Evolutionary conservation across 2,329 filamentous ascomycete genomes (phyloP), one percentile per base, ranked within the genome.

Genomic region (Botrytis sinoallii): DNA sequence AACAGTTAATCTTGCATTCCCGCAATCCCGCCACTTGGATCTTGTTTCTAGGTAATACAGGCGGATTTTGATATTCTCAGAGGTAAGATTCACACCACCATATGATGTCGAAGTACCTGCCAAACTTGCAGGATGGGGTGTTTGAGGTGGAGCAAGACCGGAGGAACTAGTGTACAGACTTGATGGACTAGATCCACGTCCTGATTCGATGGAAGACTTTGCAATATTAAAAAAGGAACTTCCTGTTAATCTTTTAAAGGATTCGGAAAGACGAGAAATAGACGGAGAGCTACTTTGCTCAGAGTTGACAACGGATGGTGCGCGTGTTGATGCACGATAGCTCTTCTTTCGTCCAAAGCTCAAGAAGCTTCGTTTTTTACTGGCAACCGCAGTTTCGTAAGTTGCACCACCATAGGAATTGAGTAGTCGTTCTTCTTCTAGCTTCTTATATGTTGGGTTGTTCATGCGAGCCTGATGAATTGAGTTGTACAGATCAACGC

Each of bases 401-500:
- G 75, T 81, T 83, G 77, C 84, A 77, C 83, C 77, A 76, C 86
- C 93, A 84, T 86, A 97, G 84, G 84, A 92, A 87, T 86, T 93
- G 88, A 85, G 94, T 77, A 82, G 91, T 81, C 85, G 93, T 76
- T 91, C 89, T 76, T 91, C 87, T 78, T 89, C 88, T 29, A 91
- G 85, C 66, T 88, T 85, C 73, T 88, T 94, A 83, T 95, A 98
- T 72, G 94, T 95, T 71, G 94, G 92, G 81, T 98, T 98, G 83
- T 97, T 93, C 81, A 97, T 92, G 66, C 96, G 92, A 32, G 95
- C 91, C 75, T 92, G 88, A 82, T 98, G 97, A 75, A 98, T 95
- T 61, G 95, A 89, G 79, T 88, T 88, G 83, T 98, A 99, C 7
- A 99, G 86, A 52, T 88, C 87, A 77, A 92, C 91, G 80, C 95